Base-by-base conservation (phyloP, 2,329 filamentous ascomycete genomes). In the Didymella pomorum region DNA sequence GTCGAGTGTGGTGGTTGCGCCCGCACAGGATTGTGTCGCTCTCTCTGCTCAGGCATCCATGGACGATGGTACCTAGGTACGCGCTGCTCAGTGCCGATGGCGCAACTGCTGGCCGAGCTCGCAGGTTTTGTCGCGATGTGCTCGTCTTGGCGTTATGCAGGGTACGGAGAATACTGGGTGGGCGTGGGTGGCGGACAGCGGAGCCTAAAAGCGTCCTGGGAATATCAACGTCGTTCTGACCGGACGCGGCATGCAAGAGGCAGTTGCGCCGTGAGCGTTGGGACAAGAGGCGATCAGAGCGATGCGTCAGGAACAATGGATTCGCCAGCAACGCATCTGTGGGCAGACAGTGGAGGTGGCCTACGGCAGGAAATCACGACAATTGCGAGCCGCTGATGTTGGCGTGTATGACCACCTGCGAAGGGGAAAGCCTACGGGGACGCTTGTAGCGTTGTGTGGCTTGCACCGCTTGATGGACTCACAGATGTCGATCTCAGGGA, bases 61-160 rank as follows among this genome's bases (percentile, higher is more conserved):
- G 51, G 54, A 60, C 47, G 59, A 50, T 28, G 52, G n/a, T n/a
- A n/a, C n/a, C n/a, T n/a, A n/a, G 46, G 23, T 42, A 56, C 23
- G 39, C 44, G 21, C 44, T 37, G 35, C 29, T 31, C 29, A 11
- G 10, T 46, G 31, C 26, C 25, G 33, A 33, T 48, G 55, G 44
- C 55, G 44, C 26, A 18, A 37, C 26, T 31, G 37, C 56, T 49
- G 39, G 50, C 33, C 37, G 37, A 11, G 55, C 37, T 48, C 35
- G 35, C 43, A 58, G 49, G 49, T 53, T 58, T 53, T 58, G 55
- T 52, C 29, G 49, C 39, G 49, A 58, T 50, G 49, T 39, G 50
- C 53, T 33, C 44, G 56, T 42, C 64, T 66, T 67, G 62, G 66
- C 64, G 62, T 43, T 51, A 64, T 66, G 66, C 66, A 67, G 66